Conservation (phyloP, 2,329 filamentous ascomycete genomes). For the Clathrospora elynae region DNA sequence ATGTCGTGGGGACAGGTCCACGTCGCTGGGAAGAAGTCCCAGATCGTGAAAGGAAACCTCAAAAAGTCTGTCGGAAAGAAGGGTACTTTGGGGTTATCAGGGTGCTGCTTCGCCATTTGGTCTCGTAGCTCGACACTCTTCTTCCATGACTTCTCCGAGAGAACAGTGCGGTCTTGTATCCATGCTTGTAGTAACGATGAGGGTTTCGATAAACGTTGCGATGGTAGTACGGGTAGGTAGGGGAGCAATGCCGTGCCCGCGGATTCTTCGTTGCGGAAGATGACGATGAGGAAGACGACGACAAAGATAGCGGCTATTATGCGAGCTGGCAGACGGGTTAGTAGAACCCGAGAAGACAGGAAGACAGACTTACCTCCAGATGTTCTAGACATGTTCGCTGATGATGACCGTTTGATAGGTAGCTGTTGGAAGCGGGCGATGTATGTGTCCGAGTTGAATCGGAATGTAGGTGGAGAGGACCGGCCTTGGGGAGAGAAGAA, state of each 20-base stretch:
- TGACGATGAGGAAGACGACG: slow-evolving; percentile 30
- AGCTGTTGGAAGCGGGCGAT: too few species aligned
- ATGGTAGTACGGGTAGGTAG: slow-evolving; percentile 30
- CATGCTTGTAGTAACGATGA: slow-evolving; percentile 29
- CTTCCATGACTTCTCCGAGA: slow-evolving; percentile 40
- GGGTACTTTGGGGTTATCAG: slow-evolving; percentile 36
- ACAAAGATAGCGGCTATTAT: slow-evolving; percentile 29
- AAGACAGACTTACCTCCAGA: slow-evolving; percentile 23
- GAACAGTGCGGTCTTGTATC: slow-evolving; percentile 36
- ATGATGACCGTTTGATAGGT: too few species aligned
- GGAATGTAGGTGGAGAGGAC: too few species aligned
- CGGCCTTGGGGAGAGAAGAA: not conserved
- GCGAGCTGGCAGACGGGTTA: slow-evolving; percentile 24
- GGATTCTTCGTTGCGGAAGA: slow-evolving; percentile 35
- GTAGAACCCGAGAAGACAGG: not conserved
- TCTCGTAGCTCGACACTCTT: slow-evolving; percentile 37
- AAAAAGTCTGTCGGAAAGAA: slow-evolving; percentile 40
- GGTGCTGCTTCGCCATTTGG: slow-evolving; percentile 34
- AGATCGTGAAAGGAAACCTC: slow-evolving; percentile 41
- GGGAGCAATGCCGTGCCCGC: slow-evolving; percentile 28
- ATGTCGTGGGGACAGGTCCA: slow-evolving; percentile 44
- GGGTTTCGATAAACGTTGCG: slow-evolving; percentile 14
- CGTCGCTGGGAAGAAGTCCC: slow-evolving; percentile 43
- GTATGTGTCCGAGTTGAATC: slow-evolving; percentile 23
- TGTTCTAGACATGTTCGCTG: slow-evolving; percentile 25